These are phyloP conservation scores for Nigrospora sphaerica DNA, from an alignment of 2,329 filamentous ascomycete species.

Conservation along the genomic window DNA sequence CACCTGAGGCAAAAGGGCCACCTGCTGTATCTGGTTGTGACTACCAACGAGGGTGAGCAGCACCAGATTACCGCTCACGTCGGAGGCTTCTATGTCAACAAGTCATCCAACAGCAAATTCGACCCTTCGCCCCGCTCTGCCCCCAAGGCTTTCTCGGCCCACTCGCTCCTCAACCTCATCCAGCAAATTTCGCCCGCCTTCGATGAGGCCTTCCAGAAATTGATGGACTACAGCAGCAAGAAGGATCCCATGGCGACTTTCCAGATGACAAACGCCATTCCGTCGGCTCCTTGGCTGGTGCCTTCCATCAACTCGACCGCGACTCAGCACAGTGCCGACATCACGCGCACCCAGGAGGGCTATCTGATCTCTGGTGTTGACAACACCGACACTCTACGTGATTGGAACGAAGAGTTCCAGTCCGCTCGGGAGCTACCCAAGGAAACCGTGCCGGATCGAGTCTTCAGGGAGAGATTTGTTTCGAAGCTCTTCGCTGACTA, in stretches of 20 bases:
- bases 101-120: conserved; percentile 90
- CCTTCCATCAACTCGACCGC: conserved; percentile 57
- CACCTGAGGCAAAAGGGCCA: conserved; percentile 88
- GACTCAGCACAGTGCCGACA: conserved; percentile 70
- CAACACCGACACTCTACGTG: conserved; percentile 86
- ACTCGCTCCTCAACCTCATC: conserved; percentile 81
- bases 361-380: conserved; percentile 87
- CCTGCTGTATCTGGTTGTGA: conserved; percentile 80
- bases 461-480: conserved; percentile 88
- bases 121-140: conserved; percentile 76
- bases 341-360: conserved; percentile 85
- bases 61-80: conserved; percentile 90
- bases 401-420: conserved; percentile 99
- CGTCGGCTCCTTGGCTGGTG: conserved; percentile 87
- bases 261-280: conserved; percentile 91
- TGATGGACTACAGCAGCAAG: conserved; percentile 79
- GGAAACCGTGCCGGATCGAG: conserved; percentile 88
- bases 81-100: conserved; percentile 95
- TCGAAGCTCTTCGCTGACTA: conserved; percentile 98
- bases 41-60: conserved; percentile 91
- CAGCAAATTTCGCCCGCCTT: conserved; percentile 79
- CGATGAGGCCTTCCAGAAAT: conserved; percentile 61
- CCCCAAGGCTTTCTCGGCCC: conserved; percentile 71
- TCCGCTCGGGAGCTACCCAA: conserved; percentile 91
- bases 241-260: conserved; percentile 88